These are phyloP conservation scores for Amanita phalloides DNA, from an alignment of 768 basidiomycete genomes.

Conservation along the genomic window DNA sequence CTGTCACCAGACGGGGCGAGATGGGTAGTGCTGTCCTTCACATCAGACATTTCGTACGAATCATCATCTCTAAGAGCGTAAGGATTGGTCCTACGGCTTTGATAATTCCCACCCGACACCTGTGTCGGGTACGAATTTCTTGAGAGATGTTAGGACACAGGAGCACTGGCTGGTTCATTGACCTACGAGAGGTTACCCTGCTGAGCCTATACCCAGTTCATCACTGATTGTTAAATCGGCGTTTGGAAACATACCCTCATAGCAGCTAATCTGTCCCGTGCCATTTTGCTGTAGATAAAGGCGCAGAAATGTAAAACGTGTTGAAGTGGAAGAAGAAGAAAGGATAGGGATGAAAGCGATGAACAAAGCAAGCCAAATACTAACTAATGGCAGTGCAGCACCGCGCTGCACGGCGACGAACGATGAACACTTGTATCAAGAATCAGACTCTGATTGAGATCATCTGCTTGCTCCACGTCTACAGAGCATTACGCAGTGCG, in stretches of 20 bases:
- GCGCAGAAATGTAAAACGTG: conserved; percentile 7
- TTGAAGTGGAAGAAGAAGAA: conserved; percentile 13
- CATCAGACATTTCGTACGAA: conserved; percentile 64
- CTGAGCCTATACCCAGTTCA: conserved; percentile 40
- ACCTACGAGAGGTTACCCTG: conserved; percentile 46
- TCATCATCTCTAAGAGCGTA: conserved; percentile 58
- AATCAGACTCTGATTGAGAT: too few relatives aligned
- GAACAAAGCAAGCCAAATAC: conserved; percentile 2
- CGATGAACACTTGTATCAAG: too few relatives aligned
- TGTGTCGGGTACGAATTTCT: conserved; percentile 63
- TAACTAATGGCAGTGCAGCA: neutral
- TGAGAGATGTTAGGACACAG: conserved; percentile 9
- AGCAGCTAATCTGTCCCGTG: conserved; percentile 86
- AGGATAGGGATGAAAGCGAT: conserved; percentile 2
- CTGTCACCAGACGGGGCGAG: conserved; percentile 34
- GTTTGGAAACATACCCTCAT: conserved; percentile 48
- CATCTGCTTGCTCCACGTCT: conserved; percentile 11
- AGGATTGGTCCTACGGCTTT: conserved; percentile 44
- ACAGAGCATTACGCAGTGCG: conserved; percentile 54
- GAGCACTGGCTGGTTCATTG: conserved; percentile 1
- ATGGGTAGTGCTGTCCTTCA: conserved; percentile 47
- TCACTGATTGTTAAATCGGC: conserved; percentile 6
- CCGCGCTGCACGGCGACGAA: neutral
- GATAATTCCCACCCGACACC: conserved; percentile 41
- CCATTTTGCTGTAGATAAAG: conserved; percentile 36